Percentiles rank a stretch among this genome's conserved stretches.
These are phyloP conservation scores for Claviceps arundinis DNA, from an alignment of 2,329 filamentous ascomycete genomes.

Conservation along the genomic window DNA sequence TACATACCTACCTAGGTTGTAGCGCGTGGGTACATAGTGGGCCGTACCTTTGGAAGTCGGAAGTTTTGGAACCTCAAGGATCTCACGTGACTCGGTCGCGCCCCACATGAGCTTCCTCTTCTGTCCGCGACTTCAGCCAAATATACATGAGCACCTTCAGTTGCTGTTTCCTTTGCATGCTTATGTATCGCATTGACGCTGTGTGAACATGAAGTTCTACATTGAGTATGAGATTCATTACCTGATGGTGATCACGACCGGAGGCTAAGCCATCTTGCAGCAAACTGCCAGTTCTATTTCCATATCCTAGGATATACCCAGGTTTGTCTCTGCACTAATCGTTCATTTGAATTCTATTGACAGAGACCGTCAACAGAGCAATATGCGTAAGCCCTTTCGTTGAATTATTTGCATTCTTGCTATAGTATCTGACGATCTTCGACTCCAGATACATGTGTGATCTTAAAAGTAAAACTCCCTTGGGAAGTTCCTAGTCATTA, in stretches of 20 bases:
- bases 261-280: constrained; percentile 21
- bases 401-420: background rate
- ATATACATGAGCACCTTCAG: background rate
- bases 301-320: constrained; percentile 46
- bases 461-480: constrained; percentile 32
- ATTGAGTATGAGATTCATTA: constrained; percentile 27
- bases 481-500: background rate
- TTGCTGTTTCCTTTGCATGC: background rate
- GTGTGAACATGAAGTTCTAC: constrained; percentile 33
- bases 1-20: too few relatives aligned
- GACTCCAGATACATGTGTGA: constrained; percentile 41
- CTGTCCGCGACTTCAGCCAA: background rate
- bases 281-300: constrained; percentile 43
- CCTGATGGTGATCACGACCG: background rate
- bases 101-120: background rate
- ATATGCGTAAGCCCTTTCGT: constrained; percentile 33
- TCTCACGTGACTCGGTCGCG: too few relatives aligned
- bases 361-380: constrained; percentile 25
- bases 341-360: background rate
- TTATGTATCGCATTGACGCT: background rate
- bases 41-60: too few relatives aligned
- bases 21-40: too few relatives aligned
- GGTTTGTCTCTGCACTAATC: constrained; percentile 21
- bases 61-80: too few relatives aligned
- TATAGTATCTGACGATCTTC: background rate